Evolutionary conservation across 352 stramenopile genomes (phyloP).

Genomic region (Pythium phragmitis): DNA sequence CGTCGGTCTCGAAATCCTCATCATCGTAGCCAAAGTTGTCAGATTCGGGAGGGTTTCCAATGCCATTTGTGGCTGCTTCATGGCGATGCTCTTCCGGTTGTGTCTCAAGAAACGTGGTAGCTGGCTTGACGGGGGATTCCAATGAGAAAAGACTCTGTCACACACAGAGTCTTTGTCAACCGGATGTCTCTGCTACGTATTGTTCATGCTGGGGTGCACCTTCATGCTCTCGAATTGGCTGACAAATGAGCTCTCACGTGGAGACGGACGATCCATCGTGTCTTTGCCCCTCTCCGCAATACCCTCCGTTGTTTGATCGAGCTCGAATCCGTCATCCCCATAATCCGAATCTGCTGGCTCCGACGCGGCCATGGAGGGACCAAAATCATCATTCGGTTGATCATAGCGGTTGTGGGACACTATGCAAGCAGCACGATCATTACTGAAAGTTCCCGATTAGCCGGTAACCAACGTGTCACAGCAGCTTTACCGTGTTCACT

Average conservation of each 20-base stretch:
- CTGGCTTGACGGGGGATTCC: conserved; percentile 18
- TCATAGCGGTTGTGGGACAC: conserved; percentile 41
- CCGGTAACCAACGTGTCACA: background rate
- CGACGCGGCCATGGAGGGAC: conserved; percentile 22
- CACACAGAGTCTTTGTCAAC: background rate
- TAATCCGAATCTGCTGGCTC: conserved; percentile 37
- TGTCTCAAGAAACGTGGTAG: background rate
- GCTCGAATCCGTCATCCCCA: conserved; percentile 59
- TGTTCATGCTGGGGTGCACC: conserved; percentile 12
- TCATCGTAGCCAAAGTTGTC: conserved; percentile 72
- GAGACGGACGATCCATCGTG: background rate
- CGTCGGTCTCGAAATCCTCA: conserved; percentile 67
- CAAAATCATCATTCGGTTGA: conserved; percentile 27
- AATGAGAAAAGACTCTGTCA: conserved; percentile 30
- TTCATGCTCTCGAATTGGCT: conserved; percentile 47
- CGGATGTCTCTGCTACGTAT: background rate
- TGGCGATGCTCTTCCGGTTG: background rate
- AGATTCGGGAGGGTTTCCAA: conserved; percentile 8
- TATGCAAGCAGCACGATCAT: conserved; percentile 7
- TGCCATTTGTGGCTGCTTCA: background rate
- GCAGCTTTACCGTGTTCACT: conserved; percentile 35
- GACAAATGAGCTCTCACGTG: conserved; percentile 8
- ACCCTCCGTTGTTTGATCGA: conserved; percentile 46
- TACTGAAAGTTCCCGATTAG: background rate
- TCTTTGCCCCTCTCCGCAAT: background rate